Evolutionary conservation across 179 eudicot species (phyloP).

Genomic region (Drosera spatulata): DNA sequence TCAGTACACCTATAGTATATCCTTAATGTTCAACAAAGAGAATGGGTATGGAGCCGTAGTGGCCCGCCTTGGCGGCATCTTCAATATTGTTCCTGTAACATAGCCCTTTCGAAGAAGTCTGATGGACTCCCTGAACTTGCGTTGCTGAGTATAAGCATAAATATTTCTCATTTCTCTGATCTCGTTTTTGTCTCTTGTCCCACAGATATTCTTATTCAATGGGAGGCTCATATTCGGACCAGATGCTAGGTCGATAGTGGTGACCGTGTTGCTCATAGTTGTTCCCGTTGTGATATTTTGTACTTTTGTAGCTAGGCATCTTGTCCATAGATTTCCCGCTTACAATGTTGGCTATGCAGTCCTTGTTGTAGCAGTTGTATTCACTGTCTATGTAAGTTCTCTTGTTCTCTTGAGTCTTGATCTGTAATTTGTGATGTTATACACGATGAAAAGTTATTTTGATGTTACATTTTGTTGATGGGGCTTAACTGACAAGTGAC

Average conservation of each 20-base stretch:
- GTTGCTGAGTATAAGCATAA: background rate
- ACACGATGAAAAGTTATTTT: background rate
- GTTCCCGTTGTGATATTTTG: slow-evolving; percentile 73
- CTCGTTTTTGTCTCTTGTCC: slow-evolving; percentile 4
- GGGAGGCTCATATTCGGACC: slow-evolving; percentile 98
- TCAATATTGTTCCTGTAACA: too few relatives aligned
- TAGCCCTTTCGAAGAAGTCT: background rate
- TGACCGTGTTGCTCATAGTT: slow-evolving; percentile 54
- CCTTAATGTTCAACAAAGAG: too few relatives aligned
- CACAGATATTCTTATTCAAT: slow-evolving; percentile 70
- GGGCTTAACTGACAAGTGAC: too few relatives aligned
- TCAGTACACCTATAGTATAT: too few relatives aligned
- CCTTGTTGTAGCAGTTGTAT: slow-evolving; percentile 48
- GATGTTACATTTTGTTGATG: background rate
- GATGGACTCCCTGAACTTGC: background rate
- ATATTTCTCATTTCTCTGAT: background rate
- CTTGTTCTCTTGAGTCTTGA: background rate
- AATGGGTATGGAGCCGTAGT: too few relatives aligned
- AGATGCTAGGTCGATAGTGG: slow-evolving; percentile 69
- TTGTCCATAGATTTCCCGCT: slow-evolving; percentile 56
- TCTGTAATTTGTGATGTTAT: background rate
- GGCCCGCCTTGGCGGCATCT: too few relatives aligned
- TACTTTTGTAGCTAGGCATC: slow-evolving; percentile 65
- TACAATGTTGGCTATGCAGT: slow-evolving; percentile 80
- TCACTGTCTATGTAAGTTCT: slow-evolving; percentile 59